Conservation (phyloP, 2,329 filamentous ascomycete species). For the Ascochyta koolunga region DNA sequence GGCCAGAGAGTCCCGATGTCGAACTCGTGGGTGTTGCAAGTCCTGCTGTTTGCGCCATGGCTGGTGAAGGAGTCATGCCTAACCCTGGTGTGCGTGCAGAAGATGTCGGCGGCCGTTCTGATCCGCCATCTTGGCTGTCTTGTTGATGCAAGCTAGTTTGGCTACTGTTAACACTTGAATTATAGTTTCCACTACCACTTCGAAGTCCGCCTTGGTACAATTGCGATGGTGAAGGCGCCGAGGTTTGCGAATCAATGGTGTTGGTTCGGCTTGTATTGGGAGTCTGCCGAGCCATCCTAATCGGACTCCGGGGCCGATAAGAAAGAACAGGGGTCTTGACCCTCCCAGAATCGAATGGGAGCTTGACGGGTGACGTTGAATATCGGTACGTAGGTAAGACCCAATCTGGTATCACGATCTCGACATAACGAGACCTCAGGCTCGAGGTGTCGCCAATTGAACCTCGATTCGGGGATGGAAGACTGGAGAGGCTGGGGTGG, state of each 20-base stretch:
- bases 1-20: slow-evolving; percentile 67
- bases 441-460: slow-evolving; percentile 39
- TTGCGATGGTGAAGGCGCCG: slow-evolving; percentile 52
- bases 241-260: slow-evolving; percentile 55
- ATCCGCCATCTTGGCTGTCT: slow-evolving; percentile 50
- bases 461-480: slow-evolving; percentile 36
- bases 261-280: slow-evolving; percentile 53
- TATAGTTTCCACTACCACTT: slow-evolving; percentile 44
- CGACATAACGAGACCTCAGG: slow-evolving; percentile 53
- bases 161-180: slow-evolving; percentile 53
- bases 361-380: slow-evolving; percentile 41
- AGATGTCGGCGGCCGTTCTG: slow-evolving; percentile 42
- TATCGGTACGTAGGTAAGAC: slow-evolving; percentile 51
- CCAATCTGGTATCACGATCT: slow-evolving; percentile 56
- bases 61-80: slow-evolving; percentile 53
- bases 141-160: slow-evolving; percentile 54
- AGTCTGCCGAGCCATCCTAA: slow-evolving; percentile 52
- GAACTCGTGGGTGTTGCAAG: slow-evolving; percentile 49
- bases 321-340: slow-evolving; percentile 25
- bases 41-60: slow-evolving; percentile 46
- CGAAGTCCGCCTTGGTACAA: slow-evolving; percentile 45
- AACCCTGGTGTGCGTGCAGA: slow-evolving; percentile 45
- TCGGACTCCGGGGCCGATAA: slow-evolving; percentile 35
- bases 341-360: slow-evolving; percentile 27
- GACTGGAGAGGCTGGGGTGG: slow-evolving; percentile 37